A percentile compares a stretch with the other conserved stretches of the same genome.
Evolutionary conservation across 169 alveolate species (phyloP).

Genomic region (Eimeria tenella): DNA sequence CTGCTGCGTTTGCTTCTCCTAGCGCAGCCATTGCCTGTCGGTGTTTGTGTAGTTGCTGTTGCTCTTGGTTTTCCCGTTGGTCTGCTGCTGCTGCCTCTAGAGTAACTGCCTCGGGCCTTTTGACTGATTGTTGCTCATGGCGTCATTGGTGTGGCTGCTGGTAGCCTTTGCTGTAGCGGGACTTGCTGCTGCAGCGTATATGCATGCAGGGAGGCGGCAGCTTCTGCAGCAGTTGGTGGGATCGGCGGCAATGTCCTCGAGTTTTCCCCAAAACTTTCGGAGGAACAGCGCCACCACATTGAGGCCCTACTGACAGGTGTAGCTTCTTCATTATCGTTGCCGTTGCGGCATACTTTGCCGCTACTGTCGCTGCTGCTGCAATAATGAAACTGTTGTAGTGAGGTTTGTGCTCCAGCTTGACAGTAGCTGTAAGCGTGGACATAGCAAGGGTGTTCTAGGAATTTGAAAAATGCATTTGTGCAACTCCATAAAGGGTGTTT

Average conservation of each 20-base stretch:
- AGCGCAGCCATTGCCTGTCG: too few relatives aligned
- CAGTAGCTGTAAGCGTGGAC: too few relatives aligned
- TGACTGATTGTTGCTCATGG: neutral
- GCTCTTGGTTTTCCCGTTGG: constrained; percentile 1
- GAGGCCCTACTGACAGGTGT: constrained; percentile 48
- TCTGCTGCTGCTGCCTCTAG: neutral
- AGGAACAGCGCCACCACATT: constrained; percentile 43
- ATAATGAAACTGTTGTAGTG: too few relatives aligned
- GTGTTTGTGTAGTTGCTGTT: neutral
- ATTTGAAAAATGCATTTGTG: too few relatives aligned
- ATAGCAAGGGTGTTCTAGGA: too few relatives aligned
- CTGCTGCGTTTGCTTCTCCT: too few relatives aligned
- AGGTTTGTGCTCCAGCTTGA: too few relatives aligned
- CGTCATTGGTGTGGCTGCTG: neutral
- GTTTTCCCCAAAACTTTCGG: constrained; percentile 15
- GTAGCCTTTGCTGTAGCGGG: neutral
- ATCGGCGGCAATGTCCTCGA: neutral
- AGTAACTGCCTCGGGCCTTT: neutral
- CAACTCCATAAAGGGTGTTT: too few relatives aligned
- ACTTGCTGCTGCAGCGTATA: neutral
- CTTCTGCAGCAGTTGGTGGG: neutral
- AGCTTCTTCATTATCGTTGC: neutral
- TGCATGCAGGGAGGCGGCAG: constrained; percentile 58
- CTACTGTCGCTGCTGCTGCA: neutral
- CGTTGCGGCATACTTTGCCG: neutral